Evolutionary conservation across 2,329 filamentous ascomycete genomes (phyloP).

Genomic region (Dactylellina parvicollis): DNA sequence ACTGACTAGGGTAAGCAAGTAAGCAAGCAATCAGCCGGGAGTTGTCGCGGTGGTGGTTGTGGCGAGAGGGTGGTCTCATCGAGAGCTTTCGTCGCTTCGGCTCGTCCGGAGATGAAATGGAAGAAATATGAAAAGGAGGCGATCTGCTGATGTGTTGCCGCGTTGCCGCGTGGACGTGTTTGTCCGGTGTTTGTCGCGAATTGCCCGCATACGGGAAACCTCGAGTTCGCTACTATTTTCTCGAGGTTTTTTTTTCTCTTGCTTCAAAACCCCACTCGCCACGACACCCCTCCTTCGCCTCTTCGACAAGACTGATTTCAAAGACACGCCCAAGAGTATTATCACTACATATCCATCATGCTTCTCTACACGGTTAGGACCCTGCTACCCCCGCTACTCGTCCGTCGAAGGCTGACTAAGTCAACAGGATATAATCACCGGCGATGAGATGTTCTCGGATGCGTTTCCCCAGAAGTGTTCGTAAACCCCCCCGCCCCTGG

Average conservation of each 20-base stretch:
- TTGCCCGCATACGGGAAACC: not conserved
- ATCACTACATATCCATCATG: slow-evolving; percentile 68
- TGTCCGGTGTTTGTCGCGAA: not conserved
- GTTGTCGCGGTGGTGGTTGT: not conserved
- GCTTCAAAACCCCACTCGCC: not conserved
- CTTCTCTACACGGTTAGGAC: slow-evolving; percentile 73
- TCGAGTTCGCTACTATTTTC: not conserved
- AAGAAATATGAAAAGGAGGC: not conserved
- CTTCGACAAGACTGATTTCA: not conserved
- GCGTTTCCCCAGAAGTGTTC: slow-evolving; percentile 79
- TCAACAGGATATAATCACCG: slow-evolving; percentile 82
- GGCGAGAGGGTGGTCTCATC: slow-evolving; percentile 8
- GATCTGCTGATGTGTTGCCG: not conserved
- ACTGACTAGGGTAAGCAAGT: not conserved
- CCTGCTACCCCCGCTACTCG: not conserved
- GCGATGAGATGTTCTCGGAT: slow-evolving; percentile 96
- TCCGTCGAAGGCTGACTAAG: not conserved
- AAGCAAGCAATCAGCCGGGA: no score
- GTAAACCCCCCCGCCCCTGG: not conserved
- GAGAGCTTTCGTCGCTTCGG: not conserved
- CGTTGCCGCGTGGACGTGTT: not conserved
- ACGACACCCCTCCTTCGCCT: no score
- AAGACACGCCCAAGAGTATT: not conserved
- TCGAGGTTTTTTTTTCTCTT: not conserved
- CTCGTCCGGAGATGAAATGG: not conserved